These are phyloP conservation scores for Diospyros lotus DNA, from an alignment of 148 eudicot species.

Conservation along the genomic window DNA sequence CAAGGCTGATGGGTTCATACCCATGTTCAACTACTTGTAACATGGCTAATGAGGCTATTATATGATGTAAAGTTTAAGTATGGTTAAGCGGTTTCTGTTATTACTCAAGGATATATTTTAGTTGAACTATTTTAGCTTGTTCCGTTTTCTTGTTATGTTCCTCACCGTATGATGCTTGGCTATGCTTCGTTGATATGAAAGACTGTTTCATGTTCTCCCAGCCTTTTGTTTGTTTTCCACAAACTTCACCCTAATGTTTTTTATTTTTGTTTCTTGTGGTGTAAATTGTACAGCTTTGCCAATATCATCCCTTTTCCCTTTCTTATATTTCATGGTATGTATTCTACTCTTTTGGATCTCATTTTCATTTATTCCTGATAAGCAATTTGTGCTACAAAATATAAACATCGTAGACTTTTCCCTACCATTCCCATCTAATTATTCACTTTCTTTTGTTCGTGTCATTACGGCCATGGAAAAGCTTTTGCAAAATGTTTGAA, in stretches of 20 bases:
- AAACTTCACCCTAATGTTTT: slow-evolving; percentile 7
- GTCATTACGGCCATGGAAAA: no score
- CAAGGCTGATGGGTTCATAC: not conserved
- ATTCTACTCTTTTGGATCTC: slow-evolving; percentile 5
- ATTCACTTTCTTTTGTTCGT: no score
- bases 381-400: not conserved
- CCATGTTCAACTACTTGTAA: not conserved
- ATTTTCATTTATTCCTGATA: not conserved
- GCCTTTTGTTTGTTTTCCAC: not conserved
- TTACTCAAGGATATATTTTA: no score
- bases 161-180: no score
- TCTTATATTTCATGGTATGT: slow-evolving; percentile 65
- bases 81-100: no score
- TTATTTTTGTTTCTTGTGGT: slow-evolving; percentile 5
- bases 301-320: slow-evolving; percentile 75
- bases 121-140: no score
- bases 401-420: not conserved
- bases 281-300: slow-evolving; percentile 50
- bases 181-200: not conserved
- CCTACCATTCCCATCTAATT: not conserved
- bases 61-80: no score
- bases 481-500: not conserved
- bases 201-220: not conserved
- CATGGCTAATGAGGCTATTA: not conserved
- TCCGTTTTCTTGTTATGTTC: no score